phyloP scores from a whole-genome alignment of 352 stramenopile genomes.

The Phytophthora podocarpi region DNA sequence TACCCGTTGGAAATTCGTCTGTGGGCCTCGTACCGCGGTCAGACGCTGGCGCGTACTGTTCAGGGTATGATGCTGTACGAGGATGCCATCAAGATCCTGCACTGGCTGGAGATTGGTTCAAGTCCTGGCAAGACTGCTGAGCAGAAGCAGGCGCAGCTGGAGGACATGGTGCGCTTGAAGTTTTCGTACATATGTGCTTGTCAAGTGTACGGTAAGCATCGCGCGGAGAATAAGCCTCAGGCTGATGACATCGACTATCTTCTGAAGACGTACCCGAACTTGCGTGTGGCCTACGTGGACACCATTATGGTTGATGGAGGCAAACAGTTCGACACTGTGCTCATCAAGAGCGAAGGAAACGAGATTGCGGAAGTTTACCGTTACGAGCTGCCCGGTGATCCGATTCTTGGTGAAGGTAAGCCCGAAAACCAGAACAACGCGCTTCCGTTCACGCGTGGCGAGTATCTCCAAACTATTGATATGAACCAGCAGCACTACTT shows the following conservation, averaged over 20 bases:
- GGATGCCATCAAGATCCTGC: conserved; percentile 83
- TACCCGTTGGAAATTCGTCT: conserved; percentile 75
- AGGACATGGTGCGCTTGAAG: conserved; percentile 84
- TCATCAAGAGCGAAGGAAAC: conserved; percentile 75
- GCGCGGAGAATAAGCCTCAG: conserved; percentile 65
- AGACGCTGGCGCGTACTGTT: conserved; percentile 76
- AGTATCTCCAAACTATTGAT: conserved; percentile 91
- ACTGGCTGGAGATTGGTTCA: conserved; percentile 83
- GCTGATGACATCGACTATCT: conserved; percentile 81
- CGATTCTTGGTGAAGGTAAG: conserved; percentile 87
- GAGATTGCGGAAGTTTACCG: conserved; percentile 78
- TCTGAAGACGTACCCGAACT: conserved; percentile 75
- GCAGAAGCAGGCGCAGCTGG: conserved; percentile 73
- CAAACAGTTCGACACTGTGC: conserved; percentile 64
- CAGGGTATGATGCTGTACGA: conserved; percentile 88
- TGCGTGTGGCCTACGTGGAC: conserved; percentile 85
- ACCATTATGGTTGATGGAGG: conserved; percentile 44
- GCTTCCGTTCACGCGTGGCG: conserved; percentile 83
- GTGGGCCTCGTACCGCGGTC: conserved; percentile 79
- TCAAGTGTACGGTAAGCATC: conserved; percentile 85
- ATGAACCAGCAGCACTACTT: conserved; percentile 93
- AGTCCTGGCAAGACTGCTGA: conserved; percentile 64
- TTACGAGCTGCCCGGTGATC: conserved; percentile 80
- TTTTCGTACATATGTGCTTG: conserved; percentile 87
- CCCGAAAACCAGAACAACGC: conserved; percentile 91